phyloP scores from a whole-genome alignment of 805 yeast species.

The Saccharomyces kudriavzevii region DNA sequence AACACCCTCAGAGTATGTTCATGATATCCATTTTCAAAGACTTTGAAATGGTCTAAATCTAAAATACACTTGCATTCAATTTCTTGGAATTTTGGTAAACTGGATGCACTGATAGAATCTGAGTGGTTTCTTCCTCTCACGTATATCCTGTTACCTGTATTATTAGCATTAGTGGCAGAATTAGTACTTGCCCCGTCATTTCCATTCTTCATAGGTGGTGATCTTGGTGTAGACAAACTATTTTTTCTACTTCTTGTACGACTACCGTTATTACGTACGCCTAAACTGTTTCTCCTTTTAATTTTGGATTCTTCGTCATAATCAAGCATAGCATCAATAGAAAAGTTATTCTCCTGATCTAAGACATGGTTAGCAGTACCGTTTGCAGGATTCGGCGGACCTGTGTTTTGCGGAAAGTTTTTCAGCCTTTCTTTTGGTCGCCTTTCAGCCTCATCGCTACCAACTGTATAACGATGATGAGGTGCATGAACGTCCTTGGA shows the following conservation, averaged over 20 bases:
- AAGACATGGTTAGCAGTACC: not conserved
- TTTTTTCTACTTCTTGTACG: not conserved
- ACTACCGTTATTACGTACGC: not conserved
- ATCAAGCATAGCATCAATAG: not conserved
- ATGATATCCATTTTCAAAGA: conserved; percentile 26
- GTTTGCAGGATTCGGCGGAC: not conserved
- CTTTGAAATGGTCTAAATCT: conserved; percentile 20
- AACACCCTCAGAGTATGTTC: conserved; percentile 23
- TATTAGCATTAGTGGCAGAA: not conserved
- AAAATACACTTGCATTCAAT: conserved; percentile 14
- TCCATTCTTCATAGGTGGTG: not conserved
- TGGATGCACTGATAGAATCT: conserved; percentile 21
- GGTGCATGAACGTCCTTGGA: not conserved
- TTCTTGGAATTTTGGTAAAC: conserved; percentile 6
- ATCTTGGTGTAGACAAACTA: not conserved
- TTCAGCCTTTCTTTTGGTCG: not conserved
- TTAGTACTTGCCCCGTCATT: not conserved
- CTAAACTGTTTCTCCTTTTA: not conserved
- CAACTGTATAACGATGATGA: not conserved
- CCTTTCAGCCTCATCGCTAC: not conserved
- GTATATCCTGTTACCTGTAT: conserved; percentile 4
- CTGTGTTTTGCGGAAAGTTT: not conserved
- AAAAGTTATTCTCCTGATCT: not conserved
- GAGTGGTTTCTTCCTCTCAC: conserved; percentile 16
- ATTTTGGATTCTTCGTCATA: not conserved